phyloP scores from a whole-genome alignment of 352 stramenopile genomes.

The Globisporangium nagaii region DNA sequence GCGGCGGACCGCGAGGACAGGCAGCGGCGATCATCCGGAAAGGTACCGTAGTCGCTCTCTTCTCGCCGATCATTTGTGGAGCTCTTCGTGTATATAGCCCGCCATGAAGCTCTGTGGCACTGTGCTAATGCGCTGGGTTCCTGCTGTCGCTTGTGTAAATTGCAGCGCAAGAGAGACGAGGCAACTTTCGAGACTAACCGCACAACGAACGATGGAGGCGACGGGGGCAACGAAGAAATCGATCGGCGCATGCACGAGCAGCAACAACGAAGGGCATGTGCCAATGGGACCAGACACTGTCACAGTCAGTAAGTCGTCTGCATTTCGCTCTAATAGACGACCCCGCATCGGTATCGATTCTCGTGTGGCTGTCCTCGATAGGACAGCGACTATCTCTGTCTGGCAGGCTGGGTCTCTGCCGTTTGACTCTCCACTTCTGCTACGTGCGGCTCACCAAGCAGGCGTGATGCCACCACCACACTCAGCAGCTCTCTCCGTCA shows the following conservation, averaged over 20 bases:
- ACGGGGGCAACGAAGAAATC: neutral
- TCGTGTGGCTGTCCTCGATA: too few species aligned
- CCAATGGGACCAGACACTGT: too few species aligned
- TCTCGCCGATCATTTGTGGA: too few species aligned
- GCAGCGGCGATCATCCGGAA: conserved; percentile 79
- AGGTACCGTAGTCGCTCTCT: too few species aligned
- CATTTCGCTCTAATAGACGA: conserved; percentile 3
- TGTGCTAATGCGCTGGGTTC: neutral
- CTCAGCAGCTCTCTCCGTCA: neutral
- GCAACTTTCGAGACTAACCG: conserved; percentile 29
- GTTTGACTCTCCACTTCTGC: too few species aligned
- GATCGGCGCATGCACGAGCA: neutral
- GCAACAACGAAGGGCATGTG: neutral
- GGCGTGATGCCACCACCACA: neutral
- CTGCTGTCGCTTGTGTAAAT: neutral
- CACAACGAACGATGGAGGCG: too few species aligned
- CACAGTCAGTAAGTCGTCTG: too few species aligned
- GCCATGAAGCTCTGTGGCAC: neutral
- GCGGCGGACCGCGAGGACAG: conserved; percentile 57
- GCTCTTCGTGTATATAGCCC: neutral
- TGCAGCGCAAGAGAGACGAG: conserved; percentile 53
- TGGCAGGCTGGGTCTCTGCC: too few species aligned
- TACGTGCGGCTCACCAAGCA: too few species aligned
- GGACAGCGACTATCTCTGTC: too few species aligned
- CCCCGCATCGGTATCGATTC: too few species aligned